Evolutionary conservation across 106 monocot genomes (phyloP).

Genomic region (Chionographis japonica): DNA sequence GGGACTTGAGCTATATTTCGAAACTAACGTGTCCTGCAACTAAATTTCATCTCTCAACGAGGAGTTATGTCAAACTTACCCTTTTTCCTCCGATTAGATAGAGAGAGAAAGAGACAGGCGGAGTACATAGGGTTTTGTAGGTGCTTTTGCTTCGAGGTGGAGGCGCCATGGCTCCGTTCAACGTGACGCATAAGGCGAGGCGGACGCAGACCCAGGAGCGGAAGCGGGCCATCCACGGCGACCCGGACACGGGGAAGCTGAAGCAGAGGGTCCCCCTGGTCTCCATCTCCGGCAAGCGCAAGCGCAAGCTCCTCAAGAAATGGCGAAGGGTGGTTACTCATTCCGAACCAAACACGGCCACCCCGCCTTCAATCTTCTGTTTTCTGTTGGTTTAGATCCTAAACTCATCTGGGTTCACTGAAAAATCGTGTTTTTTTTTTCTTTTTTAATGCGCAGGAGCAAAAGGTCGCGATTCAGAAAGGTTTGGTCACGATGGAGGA

Average conservation of each 20-base stretch:
- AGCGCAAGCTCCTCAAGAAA: conserved; percentile 78
- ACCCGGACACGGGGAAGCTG: conserved; percentile 56
- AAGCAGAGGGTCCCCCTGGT: conserved; percentile 37
- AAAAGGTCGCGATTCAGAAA: conserved; percentile 66
- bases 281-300: conserved; percentile 83
- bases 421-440: not conserved
- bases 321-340: conserved; percentile 44
- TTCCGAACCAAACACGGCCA: no score
- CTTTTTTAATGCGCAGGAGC: no score
- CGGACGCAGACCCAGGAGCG: conserved; percentile 41
- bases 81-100: no score
- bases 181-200: conserved; percentile 51
- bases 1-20: no score
- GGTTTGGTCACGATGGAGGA: conserved; percentile 78
- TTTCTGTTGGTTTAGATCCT: not conserved
- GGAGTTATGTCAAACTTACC: no score
- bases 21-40: no score
- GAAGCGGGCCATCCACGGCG: conserved; percentile 61
- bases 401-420: not conserved
- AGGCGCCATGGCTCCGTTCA: conserved; percentile 66
- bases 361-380: no score
- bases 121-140: no score
- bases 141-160: no score
- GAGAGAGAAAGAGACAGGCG: no score
- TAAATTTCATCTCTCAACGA: no score